Evolutionary conservation across 345 rosid species (phyloP).

Genomic region (Streptanthus diversifolius): DNA sequence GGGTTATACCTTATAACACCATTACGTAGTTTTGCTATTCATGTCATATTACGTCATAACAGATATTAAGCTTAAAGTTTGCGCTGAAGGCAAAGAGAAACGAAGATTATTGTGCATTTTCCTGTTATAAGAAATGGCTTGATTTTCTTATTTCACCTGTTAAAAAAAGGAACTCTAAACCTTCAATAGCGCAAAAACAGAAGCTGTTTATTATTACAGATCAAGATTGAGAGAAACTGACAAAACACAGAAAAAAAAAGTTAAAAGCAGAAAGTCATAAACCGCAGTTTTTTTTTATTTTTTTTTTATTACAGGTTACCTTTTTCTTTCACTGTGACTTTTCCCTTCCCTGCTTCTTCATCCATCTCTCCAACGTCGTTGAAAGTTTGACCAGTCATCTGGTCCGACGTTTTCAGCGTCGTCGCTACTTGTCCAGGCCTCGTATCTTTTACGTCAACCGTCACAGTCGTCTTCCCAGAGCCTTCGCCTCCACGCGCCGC

Average conservation of each 20-base stretch:
- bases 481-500: conserved; percentile 30
- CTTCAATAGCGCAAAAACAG: neutral
- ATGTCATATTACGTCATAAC: too few species aligned
- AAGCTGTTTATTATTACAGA: conserved; percentile 21
- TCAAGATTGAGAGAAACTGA: neutral
- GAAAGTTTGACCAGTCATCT: conserved; percentile 59
- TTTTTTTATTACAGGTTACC: neutral
- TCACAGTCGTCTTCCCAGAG: conserved; percentile 27
- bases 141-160: neutral
- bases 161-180: neutral
- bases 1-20: too few species aligned
- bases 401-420: conserved; percentile 46
- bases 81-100: neutral
- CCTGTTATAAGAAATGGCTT: neutral
- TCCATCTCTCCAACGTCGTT: conserved; percentile 60
- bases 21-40: too few species aligned
- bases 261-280: neutral
- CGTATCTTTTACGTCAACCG: conserved; percentile 23
- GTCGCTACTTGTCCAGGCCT: conserved; percentile 36
- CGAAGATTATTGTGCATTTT: neutral
- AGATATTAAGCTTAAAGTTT: too few species aligned
- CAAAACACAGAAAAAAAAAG: neutral
- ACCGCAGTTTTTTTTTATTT: neutral
- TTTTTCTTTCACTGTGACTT: conserved; percentile 16
- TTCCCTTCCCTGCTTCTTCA: conserved; percentile 20